Percentiles rank a stretch among this genome's conserved stretches.
phyloP scores from a whole-genome alignment of 2,329 filamentous ascomycete species.

The Alternaria rosae region DNA sequence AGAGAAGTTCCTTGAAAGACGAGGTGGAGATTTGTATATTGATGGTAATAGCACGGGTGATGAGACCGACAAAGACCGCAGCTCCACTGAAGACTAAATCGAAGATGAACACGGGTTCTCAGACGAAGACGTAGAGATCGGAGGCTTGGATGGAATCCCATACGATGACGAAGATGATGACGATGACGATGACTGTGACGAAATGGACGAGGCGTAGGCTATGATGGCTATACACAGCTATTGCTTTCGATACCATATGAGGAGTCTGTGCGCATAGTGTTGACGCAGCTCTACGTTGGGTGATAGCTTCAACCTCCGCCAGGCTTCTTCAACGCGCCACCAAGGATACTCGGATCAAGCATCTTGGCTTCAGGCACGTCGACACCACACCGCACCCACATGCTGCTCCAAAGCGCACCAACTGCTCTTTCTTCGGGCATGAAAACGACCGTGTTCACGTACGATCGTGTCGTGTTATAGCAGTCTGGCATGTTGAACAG shows the following conservation, averaged over 20 bases:
- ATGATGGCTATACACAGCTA: no score
- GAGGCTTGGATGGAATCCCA: no score
- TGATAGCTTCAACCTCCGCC: slow-evolving; percentile 21
- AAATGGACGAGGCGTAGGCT: background rate
- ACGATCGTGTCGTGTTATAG: slow-evolving; percentile 36
- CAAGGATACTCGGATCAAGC: slow-evolving; percentile 39
- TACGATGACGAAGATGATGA: background rate
- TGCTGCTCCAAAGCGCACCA: slow-evolving; percentile 45
- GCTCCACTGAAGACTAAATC: background rate
- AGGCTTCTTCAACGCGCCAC: slow-evolving; percentile 38
- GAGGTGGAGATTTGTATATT: background rate
- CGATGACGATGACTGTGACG: background rate
- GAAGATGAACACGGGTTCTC: background rate
- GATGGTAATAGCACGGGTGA: background rate
- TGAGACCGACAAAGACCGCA: background rate
- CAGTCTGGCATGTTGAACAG: slow-evolving; percentile 42
- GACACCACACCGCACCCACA: slow-evolving; percentile 45
- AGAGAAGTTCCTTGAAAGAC: background rate
- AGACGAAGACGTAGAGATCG: background rate
- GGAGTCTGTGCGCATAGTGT: background rate
- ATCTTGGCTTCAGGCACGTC: slow-evolving; percentile 39
- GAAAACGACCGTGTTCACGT: slow-evolving; percentile 46
- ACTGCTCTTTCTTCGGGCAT: slow-evolving; percentile 46
- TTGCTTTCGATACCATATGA: background rate
- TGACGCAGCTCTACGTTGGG: background rate